phyloP scores from a whole-genome alignment of 1,284 basidiomycete genomes.

The Pholiota adiposa region DNA sequence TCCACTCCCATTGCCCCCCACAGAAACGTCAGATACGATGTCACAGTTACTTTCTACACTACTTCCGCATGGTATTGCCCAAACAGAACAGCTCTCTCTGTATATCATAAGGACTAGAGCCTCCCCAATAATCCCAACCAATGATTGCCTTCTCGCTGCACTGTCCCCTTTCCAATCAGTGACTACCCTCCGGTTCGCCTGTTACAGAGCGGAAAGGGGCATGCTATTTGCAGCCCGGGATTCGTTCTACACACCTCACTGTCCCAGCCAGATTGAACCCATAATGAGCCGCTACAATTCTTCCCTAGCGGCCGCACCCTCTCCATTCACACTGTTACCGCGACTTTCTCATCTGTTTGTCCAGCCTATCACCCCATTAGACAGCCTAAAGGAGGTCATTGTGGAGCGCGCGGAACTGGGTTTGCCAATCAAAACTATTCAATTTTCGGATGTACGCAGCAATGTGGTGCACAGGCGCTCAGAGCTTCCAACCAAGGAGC shows the following conservation, averaged over 20 bases:
- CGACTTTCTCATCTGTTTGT: background rate
- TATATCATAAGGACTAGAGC: background rate
- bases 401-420: background rate
- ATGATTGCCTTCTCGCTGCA: background rate
- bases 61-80: background rate
- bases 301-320: background rate
- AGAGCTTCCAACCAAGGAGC: background rate
- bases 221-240: background rate
- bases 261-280: background rate
- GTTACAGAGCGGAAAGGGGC: background rate
- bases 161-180: background rate
- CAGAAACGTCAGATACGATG: background rate
- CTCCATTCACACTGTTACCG: background rate
- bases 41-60: background rate
- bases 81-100: background rate
- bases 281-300: background rate
- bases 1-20: background rate
- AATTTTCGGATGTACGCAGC: background rate
- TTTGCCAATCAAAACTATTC: background rate
- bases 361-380: background rate
- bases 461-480: background rate
- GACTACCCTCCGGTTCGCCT: background rate
- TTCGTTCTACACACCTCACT: background rate
- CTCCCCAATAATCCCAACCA: background rate
- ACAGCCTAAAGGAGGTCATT: background rate